Evolutionary conservation across 768 basidiomycete species (phyloP), one percentile per base, ranked within the genome.

Genomic region (Lentinus tigrinus): DNA sequence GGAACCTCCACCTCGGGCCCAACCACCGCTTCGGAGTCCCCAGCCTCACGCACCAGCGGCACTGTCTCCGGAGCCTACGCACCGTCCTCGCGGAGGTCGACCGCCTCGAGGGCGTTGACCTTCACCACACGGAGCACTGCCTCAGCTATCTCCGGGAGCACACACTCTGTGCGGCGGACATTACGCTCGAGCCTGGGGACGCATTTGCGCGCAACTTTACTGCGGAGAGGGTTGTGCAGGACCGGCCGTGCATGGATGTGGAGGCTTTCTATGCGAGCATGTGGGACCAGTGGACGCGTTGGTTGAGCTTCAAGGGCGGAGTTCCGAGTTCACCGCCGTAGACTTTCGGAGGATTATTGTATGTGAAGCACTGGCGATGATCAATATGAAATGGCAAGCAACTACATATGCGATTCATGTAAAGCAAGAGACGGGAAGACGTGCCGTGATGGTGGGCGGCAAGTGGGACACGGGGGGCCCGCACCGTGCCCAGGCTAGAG

Each of bases 101-200:
- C 13, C 31, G 9, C 11, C 47, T 37, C 34, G 11, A 13, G 1
- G 14, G 28, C 17, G 9, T 4, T 7, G 1, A 11, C 2, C 21
- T 11, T 47, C 53, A 5, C 55, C 71, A 72, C 50, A 60, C 66
- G 2, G 56, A 63, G 31, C 72, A 72, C 51, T 73, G 72, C 47
- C 63, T 72, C 23, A 69, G 72, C 48, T 66, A 69, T 31, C 50
- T 73, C 7, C 58, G 71, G 2, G 69, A 73, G 56, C 61, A 65
- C 3, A 63, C 69, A 3, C 60, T 73, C 40, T 73, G 72, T 52
- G 62, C 63, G 2, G 66, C 67, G 40, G 72, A 73, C 48, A 50
- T 65, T 11, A 72, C 71, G 17, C 65, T 72, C 14, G 71, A 71
- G 49, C 65, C 70, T 23, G 28, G 21, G 10, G 49, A 51, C 24